Percentiles rank a stretch among this genome's conserved stretches.
These are phyloP conservation scores for Kurtzmaniella natalensis DNA, from an alignment of 1,139 yeast species.

Conservation along the genomic window DNA sequence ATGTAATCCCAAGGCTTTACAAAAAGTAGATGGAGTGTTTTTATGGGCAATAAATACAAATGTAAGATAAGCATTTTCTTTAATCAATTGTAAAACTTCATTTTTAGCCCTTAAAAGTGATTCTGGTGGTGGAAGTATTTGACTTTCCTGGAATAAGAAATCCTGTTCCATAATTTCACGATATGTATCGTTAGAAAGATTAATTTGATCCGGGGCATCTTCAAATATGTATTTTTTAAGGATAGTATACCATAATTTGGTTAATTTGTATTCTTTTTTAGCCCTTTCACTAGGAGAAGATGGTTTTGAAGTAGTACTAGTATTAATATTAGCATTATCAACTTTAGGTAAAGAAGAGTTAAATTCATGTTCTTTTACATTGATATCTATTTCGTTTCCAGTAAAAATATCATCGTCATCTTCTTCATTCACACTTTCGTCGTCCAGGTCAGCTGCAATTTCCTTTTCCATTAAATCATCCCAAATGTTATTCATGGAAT, in stretches of 20 bases:
- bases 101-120: conserved; percentile 38
- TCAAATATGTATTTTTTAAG: conserved; percentile 23
- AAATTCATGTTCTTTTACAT: neutral
- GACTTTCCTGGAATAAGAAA: conserved; percentile 4
- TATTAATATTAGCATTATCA: neutral
- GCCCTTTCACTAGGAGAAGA: neutral
- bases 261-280: neutral
- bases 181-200: conserved; percentile 34
- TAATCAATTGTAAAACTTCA: conserved; percentile 38
- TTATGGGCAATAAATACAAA: conserved; percentile 10
- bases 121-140: conserved; percentile 36
- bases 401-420: conserved; percentile 5
- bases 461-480: conserved; percentile 21
- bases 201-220: conserved; percentile 43
- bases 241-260: conserved; percentile 28
- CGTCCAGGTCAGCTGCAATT: conserved; percentile 17
- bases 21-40: neutral
- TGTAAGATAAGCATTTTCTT: conserved; percentile 39
- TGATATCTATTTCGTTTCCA: conserved; percentile 6
- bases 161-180: conserved; percentile 28
- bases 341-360: neutral
- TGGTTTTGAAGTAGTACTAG: neutral
- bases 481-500: conserved; percentile 19
- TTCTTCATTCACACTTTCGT: conserved; percentile 8
- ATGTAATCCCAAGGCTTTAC: conserved; percentile 5